Base-by-base conservation (phyloP, 176 grass and related monocot genomes). In the Bolboschoenus planiculmis region DNA sequence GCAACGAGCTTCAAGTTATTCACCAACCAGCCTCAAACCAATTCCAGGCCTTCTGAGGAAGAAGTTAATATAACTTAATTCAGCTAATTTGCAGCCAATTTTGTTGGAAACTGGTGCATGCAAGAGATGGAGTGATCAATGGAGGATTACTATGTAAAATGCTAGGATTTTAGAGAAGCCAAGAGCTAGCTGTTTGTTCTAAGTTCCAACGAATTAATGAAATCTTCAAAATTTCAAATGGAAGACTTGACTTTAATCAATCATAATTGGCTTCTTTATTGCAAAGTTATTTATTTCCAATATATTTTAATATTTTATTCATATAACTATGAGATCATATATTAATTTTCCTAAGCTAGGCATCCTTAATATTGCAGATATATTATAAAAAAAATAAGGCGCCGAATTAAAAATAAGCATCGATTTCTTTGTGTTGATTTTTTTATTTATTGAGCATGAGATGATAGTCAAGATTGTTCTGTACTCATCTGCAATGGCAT, bases 31-130 rank as follows among this genome's bases (percentile, higher is more conserved):
- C 83, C 24, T 79, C 83, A 72, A 89, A 61, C 71, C 91, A 92
- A 77, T 94, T 90, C 85, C 84, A 91, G 78, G 70, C 84, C 50
- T 94, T 90, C 84, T 97, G 85, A 97, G 65, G 68, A 57, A 81
- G 20, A 70, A 40, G 60, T 81, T 88, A 70, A 34, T 48, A 78
- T 55, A 29, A 84, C 85, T 82, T 86, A 90, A 93, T 82, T 56
- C 36, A 60, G 39, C 58, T 63, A 81, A 84, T 86, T 68, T 31
- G 31, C 21, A 7, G 4, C 58, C 39, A 61, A 33, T 64, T 47
- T 47, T 33, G 67, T 82, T 88, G n/a, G 83, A 62, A 87, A 37
- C 65, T 87, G 70, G 71, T 81, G 42, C 8, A 82, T 81, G 42
- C 8, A 82, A 75, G 61, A 78, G 78, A 46, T 37, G 78, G 81